Conservation (phyloP, 768 basidiomycete genomes). For the Hemileccinum rubropunctum region DNA sequence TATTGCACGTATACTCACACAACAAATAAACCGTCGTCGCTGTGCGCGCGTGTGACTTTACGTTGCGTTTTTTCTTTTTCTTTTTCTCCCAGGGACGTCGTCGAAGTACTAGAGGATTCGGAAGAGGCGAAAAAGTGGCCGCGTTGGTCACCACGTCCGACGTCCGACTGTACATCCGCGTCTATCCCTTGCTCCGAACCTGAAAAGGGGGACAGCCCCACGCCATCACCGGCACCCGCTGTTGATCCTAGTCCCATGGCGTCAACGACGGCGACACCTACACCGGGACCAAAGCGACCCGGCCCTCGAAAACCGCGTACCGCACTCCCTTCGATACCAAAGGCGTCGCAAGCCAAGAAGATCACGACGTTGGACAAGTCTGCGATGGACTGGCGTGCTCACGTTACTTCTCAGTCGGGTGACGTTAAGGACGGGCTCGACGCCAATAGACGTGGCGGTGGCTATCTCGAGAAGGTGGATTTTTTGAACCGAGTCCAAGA, state of each 20-base stretch:
- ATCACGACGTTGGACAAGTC: conserved; percentile 84
- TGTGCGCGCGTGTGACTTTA: background rate
- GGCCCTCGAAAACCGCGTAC: conserved; percentile 69
- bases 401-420: conserved; percentile 45
- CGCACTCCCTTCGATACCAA: conserved; percentile 52
- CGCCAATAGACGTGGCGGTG: conserved; percentile 63
- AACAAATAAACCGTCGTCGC: background rate
- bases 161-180: conserved; percentile 2
- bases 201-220: background rate
- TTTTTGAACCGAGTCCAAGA: conserved; percentile 76
- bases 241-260: background rate
- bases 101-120: conserved; percentile 71
- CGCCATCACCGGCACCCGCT: background rate
- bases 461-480: conserved; percentile 83
- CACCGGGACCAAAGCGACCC: conserved; percentile 38
- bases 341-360: conserved; percentile 61
- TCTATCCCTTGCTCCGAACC: background rate
- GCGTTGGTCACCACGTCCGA: conserved; percentile 33
- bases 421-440: conserved; percentile 63
- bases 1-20: no score
- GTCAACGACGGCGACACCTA: background rate
- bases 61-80: background rate
- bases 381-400: conserved; percentile 80
- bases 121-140: conserved; percentile 79
- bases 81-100: conserved; percentile 58